Conservation (phyloP, 768 basidiomycete genomes). For the Naganishia vishniacii region DNA sequence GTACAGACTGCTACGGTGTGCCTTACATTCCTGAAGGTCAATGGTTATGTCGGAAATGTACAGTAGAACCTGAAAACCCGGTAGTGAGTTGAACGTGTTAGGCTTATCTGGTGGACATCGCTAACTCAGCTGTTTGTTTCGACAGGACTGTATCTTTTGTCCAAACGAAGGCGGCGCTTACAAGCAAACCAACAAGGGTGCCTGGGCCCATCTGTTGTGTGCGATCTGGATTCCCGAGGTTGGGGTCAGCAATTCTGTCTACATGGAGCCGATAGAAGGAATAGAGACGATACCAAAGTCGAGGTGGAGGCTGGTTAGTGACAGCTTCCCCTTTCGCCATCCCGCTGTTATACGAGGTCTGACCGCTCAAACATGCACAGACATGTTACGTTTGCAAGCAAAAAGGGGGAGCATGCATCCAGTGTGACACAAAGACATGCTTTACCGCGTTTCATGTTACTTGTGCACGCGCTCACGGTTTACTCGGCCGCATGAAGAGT, state of each 20-base stretch:
- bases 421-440: slow-evolving; percentile 84
- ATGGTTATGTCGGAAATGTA: slow-evolving; percentile 98
- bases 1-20: slow-evolving; percentile 90
- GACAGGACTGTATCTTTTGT: slow-evolving; percentile 68
- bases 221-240: slow-evolving; percentile 98
- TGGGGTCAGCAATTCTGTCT: slow-evolving; percentile 83
- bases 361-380: slow-evolving; percentile 49
- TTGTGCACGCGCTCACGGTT: slow-evolving; percentile 79
- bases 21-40: slow-evolving; percentile 99
- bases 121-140: background rate
- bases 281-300: slow-evolving; percentile 80
- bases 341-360: background rate
- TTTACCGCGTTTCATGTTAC: slow-evolving; percentile 91
- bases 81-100: no score
- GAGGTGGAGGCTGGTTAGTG: slow-evolving; percentile 84
- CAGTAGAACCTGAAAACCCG: slow-evolving; percentile 90
- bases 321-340: slow-evolving; percentile 1
- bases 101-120: no score
- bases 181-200: slow-evolving; percentile 71
- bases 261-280: slow-evolving; percentile 96
- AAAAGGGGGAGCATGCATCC: slow-evolving; percentile 80
- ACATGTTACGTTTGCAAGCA: slow-evolving; percentile 60
- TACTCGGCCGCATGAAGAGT: slow-evolving; percentile 55
- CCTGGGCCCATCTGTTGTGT: slow-evolving; percentile 93
- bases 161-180: slow-evolving; percentile 97